Evolutionary conservation across 1,284 basidiomycete genomes (phyloP).

Genomic region (Anthracocystis walkeri): DNA sequence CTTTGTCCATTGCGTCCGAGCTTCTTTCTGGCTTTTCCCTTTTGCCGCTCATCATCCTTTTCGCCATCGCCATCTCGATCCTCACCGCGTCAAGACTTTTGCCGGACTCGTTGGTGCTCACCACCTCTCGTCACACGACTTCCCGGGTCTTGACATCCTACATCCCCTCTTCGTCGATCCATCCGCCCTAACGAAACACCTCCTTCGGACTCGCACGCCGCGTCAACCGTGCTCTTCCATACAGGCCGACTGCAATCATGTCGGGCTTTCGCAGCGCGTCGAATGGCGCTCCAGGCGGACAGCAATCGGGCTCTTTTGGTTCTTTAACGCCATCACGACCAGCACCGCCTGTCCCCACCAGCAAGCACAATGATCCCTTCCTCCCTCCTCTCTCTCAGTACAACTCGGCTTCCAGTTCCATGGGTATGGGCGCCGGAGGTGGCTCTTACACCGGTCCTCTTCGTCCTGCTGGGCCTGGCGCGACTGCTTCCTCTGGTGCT

Average conservation of each 20-base stretch:
- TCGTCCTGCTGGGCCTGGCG: constrained; percentile 59
- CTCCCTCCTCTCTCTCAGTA: constrained; percentile 58
- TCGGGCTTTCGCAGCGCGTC: constrained; percentile 44
- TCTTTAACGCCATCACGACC: constrained; percentile 62
- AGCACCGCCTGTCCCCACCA: constrained; percentile 59
- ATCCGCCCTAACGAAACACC: not conserved
- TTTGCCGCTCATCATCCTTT: not conserved
- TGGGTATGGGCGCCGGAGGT: constrained; percentile 55
- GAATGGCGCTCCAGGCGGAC: constrained; percentile 20
- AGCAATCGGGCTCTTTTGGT: constrained; percentile 39
- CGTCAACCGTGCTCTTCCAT: not conserved
- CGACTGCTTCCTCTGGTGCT: constrained; percentile 27
- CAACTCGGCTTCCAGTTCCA: constrained; percentile 36
- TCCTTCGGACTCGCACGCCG: not conserved
- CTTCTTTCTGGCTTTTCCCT: not conserved
- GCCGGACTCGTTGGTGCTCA: not conserved
- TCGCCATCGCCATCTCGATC: not conserved
- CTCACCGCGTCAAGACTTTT: not conserved
- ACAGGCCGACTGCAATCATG: constrained; percentile 26
- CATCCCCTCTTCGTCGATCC: not conserved
- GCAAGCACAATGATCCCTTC: constrained; percentile 55
- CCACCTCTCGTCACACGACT: not conserved
- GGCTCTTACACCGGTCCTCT: constrained; percentile 64
- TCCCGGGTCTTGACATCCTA: not conserved
- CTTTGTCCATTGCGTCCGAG: too few species aligned